These are phyloP conservation scores for Corylus avellana DNA, from an alignment of 306 rosid genomes.

Conservation along the genomic window DNA sequence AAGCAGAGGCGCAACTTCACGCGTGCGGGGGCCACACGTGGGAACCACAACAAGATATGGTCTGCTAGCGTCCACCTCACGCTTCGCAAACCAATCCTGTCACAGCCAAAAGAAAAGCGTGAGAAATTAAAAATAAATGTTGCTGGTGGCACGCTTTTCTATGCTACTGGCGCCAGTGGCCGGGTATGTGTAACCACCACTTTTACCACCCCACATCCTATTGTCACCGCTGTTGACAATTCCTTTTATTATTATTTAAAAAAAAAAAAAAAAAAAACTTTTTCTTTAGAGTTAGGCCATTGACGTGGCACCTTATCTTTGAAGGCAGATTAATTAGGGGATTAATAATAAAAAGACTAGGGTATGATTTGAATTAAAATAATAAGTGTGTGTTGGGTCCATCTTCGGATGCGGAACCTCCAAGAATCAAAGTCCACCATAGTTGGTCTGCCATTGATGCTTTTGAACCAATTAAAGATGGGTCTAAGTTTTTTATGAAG, in stretches of 20 bases:
- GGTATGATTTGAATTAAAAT: too few species aligned
- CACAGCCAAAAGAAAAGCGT: background rate
- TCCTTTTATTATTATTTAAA: background rate
- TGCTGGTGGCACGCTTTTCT: constrained; percentile 31
- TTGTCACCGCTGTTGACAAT: constrained; percentile 36
- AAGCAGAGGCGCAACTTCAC: constrained; percentile 30
- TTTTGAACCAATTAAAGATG: constrained; percentile 21
- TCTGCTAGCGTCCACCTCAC: constrained; percentile 39
- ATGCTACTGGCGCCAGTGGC: constrained; percentile 30
- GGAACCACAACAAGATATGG: constrained; percentile 31
- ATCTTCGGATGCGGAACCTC: constrained; percentile 45
- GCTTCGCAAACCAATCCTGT: background rate
- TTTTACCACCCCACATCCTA: constrained; percentile 32
- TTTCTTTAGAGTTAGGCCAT: constrained; percentile 8
- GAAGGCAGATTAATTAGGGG: too few species aligned
- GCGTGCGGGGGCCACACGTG: constrained; percentile 50
- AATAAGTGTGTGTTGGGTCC: constrained; percentile 11
- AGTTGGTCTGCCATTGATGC: constrained; percentile 51
- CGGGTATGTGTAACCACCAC: constrained; percentile 4
- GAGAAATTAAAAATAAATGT: background rate
- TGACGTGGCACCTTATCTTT: constrained; percentile 4
- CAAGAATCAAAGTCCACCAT: constrained; percentile 60
- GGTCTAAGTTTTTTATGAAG: background rate
- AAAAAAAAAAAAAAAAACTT: background rate
- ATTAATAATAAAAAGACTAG: too few species aligned